Base-by-base conservation (phyloP, 1,284 basidiomycete genomes). In the Moniliella sp. region DNA sequence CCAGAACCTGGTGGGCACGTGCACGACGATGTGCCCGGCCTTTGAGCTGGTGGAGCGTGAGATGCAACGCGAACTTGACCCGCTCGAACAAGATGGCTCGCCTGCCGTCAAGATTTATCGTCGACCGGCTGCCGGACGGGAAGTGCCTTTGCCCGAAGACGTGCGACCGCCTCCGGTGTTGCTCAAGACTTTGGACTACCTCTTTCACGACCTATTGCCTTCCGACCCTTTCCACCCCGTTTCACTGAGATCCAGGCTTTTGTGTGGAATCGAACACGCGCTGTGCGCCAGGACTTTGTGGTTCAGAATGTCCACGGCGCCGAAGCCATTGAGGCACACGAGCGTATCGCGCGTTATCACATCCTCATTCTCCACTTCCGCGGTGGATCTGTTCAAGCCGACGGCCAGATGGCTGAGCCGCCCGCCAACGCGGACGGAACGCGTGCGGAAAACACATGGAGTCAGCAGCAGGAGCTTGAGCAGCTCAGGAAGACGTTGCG, bases 11-110 rank as follows among this genome's bases (percentile, higher is more conserved):
- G 70, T 78, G 9, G 88, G 88, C 12, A 86, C 80, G 1, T 94
- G 88, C 54, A 65, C 69, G 62, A 76, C 79, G 42, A 93, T 94
- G 83, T 94, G 88, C 59, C 80, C 83, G 4, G 74, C 78, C 31
- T 88, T 81, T 49, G 88, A 97, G 62, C 69, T 78, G 13, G 83
- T 88, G 57, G 72, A 83, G 48, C 70, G 88, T 28, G 82, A 94
- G 60, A 72, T 75, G 37, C 80, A 88, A 51, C 78, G 80, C 53
- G 81, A 84, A 50, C 68, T 93, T 1, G 76, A 81, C 48, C 73
- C 75, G 40, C 78, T 78, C 67, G 88, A 94, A 66, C 69, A 71
- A 7, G n/a, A 23, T 23, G 8, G 8, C 7, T 7, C 7, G n/a
- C 15, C 19, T 9, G 83, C 86, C 0, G 88, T 94, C 34, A 91